Evolutionary conservation across 1,284 basidiomycete species (phyloP).

Genomic region (Pyrrhoderma lamaoense): DNA sequence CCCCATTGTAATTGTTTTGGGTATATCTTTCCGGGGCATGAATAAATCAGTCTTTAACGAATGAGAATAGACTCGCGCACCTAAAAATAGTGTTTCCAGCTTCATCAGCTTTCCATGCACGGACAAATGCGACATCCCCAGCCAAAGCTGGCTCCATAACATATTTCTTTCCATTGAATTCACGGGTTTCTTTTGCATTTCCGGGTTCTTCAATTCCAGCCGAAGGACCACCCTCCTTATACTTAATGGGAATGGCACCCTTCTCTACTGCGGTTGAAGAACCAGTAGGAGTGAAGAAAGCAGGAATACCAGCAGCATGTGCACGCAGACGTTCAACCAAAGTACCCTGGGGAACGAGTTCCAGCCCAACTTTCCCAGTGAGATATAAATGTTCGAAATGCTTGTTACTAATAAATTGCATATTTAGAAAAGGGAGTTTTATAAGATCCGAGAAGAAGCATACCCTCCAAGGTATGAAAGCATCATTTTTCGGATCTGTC

Average conservation of each 20-base stretch:
- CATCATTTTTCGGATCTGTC: conserved; percentile 80
- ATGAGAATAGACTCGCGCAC: conserved; percentile 31
- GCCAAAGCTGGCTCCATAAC: conserved; percentile 83
- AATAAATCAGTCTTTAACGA: neutral
- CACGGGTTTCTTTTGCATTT: conserved; percentile 71
- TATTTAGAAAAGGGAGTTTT: neutral
- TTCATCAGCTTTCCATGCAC: conserved; percentile 95
- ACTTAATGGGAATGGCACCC: conserved; percentile 69
- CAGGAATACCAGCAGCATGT: conserved; percentile 91
- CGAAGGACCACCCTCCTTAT: conserved; percentile 59
- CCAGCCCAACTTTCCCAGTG: conserved; percentile 73
- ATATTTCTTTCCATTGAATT: conserved; percentile 79
- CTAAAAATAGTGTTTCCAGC: conserved; percentile 82
- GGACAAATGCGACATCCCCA: conserved; percentile 85
- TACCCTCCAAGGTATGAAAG: conserved; percentile 85
- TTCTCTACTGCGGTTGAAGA: conserved; percentile 82
- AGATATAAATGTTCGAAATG: conserved; percentile 74
- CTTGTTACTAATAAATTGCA: conserved; percentile 53
- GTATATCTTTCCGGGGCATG: conserved; percentile 52
- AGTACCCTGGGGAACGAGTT: conserved; percentile 88
- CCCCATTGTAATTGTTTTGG: conserved; percentile 82
- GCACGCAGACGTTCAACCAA: conserved; percentile 88
- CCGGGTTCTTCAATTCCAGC: conserved; percentile 64
- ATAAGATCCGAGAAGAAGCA: conserved; percentile 20
- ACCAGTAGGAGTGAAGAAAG: conserved; percentile 93